Conservation (phyloP, 1,139 yeast species). For the Casaregolazyma lundiana region DNA sequence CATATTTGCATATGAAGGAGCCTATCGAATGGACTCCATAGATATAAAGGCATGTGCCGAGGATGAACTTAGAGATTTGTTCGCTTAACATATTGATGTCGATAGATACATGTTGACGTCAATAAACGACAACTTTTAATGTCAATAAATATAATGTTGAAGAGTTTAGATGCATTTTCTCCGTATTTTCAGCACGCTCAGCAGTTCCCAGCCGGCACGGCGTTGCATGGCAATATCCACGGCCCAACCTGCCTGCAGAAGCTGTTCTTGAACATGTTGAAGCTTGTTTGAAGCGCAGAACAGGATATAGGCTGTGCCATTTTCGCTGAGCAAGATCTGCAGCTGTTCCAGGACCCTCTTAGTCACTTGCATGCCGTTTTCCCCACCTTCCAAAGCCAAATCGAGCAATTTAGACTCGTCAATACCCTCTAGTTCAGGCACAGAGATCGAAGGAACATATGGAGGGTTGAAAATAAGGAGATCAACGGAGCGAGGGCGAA, state of each 20-base stretch:
- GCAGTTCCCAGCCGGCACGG: constrained; percentile 96
- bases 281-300: constrained; percentile 91
- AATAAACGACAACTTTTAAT: neutral
- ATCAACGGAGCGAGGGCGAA: constrained; percentile 53
- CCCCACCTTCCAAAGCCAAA: constrained; percentile 83
- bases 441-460: constrained; percentile 70
- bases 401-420: constrained; percentile 44
- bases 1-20: constrained; percentile 66
- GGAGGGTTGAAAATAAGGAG: constrained; percentile 88
- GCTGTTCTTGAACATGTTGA: constrained; percentile 45
- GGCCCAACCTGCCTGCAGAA: constrained; percentile 53
- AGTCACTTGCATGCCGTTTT: constrained; percentile 84
- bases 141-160: neutral
- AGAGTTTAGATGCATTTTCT: neutral
- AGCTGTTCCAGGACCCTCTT: constrained; percentile 53
- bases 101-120: neutral
- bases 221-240: constrained; percentile 51
- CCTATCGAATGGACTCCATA: constrained; percentile 50
- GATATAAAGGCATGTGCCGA: constrained; percentile 48
- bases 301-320: constrained; percentile 74
- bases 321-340: constrained; percentile 42
- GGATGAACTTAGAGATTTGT: constrained; percentile 56
- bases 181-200: constrained; percentile 48
- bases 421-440: constrained; percentile 45
- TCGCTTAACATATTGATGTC: constrained; percentile 19